These are phyloP conservation scores for Phytophthora vignae DNA, from an alignment of 352 stramenopile species.

Conservation along the genomic window DNA sequence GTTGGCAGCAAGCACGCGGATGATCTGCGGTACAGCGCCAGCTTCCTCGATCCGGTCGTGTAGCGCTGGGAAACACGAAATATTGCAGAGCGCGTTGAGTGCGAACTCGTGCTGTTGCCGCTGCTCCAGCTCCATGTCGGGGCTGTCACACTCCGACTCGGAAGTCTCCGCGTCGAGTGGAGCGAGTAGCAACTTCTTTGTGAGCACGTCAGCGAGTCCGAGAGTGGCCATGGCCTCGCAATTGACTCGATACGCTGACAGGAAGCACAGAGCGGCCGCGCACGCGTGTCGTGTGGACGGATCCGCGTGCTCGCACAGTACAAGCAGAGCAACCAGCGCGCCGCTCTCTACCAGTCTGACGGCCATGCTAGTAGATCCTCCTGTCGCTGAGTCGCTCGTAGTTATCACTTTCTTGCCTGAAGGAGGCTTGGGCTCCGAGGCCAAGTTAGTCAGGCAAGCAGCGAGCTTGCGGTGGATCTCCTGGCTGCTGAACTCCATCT, in stretches of 20 bases:
- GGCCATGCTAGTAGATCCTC: conserved; percentile 24
- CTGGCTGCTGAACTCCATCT: conserved; percentile 86
- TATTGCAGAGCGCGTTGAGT: conserved; percentile 83
- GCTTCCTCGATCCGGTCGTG: conserved; percentile 82
- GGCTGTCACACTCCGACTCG: conserved; percentile 12
- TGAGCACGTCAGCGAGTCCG: conserved; percentile 72
- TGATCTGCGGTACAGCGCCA: conserved; percentile 51
- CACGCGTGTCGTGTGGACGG: conserved; percentile 76
- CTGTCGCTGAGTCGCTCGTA: not conserved
- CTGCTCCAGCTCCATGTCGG: conserved; percentile 58
- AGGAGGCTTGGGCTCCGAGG: conserved; percentile 56
- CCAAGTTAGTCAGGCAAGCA: conserved; percentile 82
- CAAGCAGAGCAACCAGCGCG: conserved; percentile 68
- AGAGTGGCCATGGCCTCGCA: conserved; percentile 80
- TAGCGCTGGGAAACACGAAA: conserved; percentile 63
- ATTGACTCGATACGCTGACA: conserved; percentile 71
- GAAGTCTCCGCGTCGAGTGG: conserved; percentile 20
- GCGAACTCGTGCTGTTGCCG: conserved; percentile 73
- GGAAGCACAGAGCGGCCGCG: conserved; percentile 72
- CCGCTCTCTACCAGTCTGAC: conserved; percentile 69
- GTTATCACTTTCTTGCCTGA: conserved; percentile 24
- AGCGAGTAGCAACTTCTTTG: conserved; percentile 57
- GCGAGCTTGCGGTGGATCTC: conserved; percentile 78
- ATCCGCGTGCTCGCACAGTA: conserved; percentile 78
- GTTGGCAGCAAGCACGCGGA: conserved; percentile 54